These are phyloP conservation scores for Microcos paniculata DNA, from an alignment of 345 rosid species.

Conservation along the genomic window DNA sequence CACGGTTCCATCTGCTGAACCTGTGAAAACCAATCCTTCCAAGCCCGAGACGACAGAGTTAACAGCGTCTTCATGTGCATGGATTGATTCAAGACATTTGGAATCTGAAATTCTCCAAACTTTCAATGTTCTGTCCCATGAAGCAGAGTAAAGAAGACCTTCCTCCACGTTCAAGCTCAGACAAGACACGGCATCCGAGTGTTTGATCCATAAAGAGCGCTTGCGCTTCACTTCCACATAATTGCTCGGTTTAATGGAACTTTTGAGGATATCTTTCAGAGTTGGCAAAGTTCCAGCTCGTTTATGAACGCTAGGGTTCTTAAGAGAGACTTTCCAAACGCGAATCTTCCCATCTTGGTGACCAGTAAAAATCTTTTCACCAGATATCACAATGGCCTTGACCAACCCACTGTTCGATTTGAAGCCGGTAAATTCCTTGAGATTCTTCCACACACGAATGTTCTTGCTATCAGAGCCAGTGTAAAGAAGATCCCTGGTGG, in stretches of 20 bases:
- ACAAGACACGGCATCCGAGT: conserved; percentile 84
- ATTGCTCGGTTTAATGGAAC: conserved; percentile 83
- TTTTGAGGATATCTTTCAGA: conserved; percentile 78
- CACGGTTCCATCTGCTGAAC: conserved; percentile 93
- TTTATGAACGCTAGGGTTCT: conserved; percentile 64
- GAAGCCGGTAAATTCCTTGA: conserved; percentile 82
- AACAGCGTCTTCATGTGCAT: conserved; percentile 93
- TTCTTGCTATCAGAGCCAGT: conserved; percentile 97
- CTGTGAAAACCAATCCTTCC: conserved; percentile 66
- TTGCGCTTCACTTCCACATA: conserved; percentile 71
- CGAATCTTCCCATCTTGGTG: conserved; percentile 96
- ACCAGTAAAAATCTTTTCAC: conserved; percentile 84
- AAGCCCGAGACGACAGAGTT: conserved; percentile 62
- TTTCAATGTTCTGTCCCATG: conserved; percentile 92
- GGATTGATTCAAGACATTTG: conserved; percentile 77
- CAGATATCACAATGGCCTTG: conserved; percentile 76
- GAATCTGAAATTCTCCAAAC: conserved; percentile 92
- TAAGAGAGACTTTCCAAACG: conserved; percentile 78
- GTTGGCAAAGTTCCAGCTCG: conserved; percentile 82
- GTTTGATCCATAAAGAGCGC: conserved; percentile 89
- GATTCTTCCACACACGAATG: conserved; percentile 93
- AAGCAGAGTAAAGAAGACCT: conserved; percentile 78
- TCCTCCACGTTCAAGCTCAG: conserved; percentile 64
- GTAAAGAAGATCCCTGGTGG: conserved; percentile 77
- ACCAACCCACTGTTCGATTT: conserved; percentile 94